Base-by-base conservation (phyloP, 257 asterid species). In the Solanum okadae region DNA sequence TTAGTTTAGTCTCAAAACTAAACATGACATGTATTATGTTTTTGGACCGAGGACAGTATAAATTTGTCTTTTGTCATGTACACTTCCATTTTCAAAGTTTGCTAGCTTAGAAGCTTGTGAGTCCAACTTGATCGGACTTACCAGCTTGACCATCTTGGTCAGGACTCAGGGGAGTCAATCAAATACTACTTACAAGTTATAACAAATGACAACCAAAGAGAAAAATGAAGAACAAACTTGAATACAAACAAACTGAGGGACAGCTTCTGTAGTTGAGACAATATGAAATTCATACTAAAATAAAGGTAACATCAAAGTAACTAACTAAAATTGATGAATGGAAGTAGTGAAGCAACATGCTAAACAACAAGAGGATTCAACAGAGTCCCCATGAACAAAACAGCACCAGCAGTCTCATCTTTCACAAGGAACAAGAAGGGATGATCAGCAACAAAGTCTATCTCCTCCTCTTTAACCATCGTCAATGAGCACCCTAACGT, bases 301-400 rank as follows among this genome's bases (percentile, higher is more conserved):
- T 34, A 73, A 73, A 34, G 18, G 16, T 73, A 34, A 73, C 82
- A 75, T 75, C 29, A 23, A 75, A 10, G 1, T 20, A 20, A 35
- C 79, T 72, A 72, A 33, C 82, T 10, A 37, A 35, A 35, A 75
- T 20, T 73, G 93, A 86, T 91, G 87, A 56, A 87, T 77, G 68
- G 88, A 68, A 27, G 76, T 8, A 63, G 33, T 11, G 72, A 65
- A 65, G 16, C 33, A 65, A 10, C 18, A 65, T 18, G 44, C 25
- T 34, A 72, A 71, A 10, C 52, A 75, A 4, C 75, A n/a, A 78
- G 35, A 9, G 93, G 92, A 86, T 91, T 90, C 37, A 87, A 85
- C 73, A 91, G 88, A 6, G 83, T 82, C 6, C 93, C 93, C 4
- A 87, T 23, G 29, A 91, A 91, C 85, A 88, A 61, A 25, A 90